These are phyloP conservation scores for Calcarisporium arbuscula DNA, from an alignment of 2,329 filamentous ascomycete species.

Conservation along the genomic window DNA sequence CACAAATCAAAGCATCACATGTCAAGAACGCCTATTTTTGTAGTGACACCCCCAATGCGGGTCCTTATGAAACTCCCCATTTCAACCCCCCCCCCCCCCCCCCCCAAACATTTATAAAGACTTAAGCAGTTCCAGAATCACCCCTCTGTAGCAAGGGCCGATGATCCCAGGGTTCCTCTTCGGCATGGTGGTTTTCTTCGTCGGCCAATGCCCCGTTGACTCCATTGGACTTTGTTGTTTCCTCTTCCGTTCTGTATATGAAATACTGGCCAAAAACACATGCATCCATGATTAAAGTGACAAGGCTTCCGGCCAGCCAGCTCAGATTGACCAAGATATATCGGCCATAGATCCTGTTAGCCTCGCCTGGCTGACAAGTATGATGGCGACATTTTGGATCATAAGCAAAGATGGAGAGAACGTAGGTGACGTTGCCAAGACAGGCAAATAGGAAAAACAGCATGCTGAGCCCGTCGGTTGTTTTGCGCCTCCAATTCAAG, in stretches of 20 bases:
- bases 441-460: constrained; percentile 97
- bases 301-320: constrained; percentile 85
- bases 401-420: constrained; percentile 85
- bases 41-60: no score
- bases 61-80: no score
- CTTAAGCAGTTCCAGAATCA: constrained; percentile 21
- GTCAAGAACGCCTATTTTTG: no score
- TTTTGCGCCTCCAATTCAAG: constrained; percentile 87
- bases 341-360: constrained; percentile 58
- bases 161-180: constrained; percentile 30
- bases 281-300: constrained; percentile 79
- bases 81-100: no score
- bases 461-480: constrained; percentile 86
- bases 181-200: constrained; percentile 13
- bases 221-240: constrained; percentile 19
- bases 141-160: constrained; percentile 29
- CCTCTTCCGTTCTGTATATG: constrained; percentile 55
- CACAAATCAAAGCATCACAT: no score
- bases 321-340: constrained; percentile 88
- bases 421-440: constrained; percentile 89
- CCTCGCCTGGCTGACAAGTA: constrained; percentile 60
- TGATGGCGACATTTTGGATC: constrained; percentile 60
- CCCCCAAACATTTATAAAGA: no score
- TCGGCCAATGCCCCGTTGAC: constrained; percentile 17
- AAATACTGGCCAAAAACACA: constrained; percentile 90